These are phyloP conservation scores for Hyphopichia burtonii DNA, from an alignment of 1,139 yeast genomes.

Conservation along the genomic window DNA sequence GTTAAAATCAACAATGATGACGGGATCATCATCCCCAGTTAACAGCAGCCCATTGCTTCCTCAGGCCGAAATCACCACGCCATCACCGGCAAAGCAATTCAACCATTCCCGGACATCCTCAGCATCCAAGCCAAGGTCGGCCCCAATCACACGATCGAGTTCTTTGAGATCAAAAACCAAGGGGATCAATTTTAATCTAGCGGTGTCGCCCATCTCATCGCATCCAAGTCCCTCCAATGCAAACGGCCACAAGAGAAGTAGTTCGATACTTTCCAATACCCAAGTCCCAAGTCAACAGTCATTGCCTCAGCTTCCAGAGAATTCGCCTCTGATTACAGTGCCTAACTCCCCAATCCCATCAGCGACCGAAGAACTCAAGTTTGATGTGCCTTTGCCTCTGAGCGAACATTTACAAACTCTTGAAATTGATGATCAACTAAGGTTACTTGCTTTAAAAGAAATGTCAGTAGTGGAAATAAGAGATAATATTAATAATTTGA, in stretches of 20 bases:
- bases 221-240: slow-evolving; percentile 4
- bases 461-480: slow-evolving; percentile 59
- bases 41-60: not conserved
- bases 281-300: slow-evolving; percentile 1
- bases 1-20: not conserved
- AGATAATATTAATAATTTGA: slow-evolving; percentile 42
- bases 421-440: slow-evolving; percentile 54
- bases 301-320: slow-evolving; percentile 9
- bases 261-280: not conserved
- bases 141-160: slow-evolving; percentile 5
- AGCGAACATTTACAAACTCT: slow-evolving; percentile 27
- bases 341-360: slow-evolving; percentile 6
- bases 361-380: slow-evolving; percentile 15
- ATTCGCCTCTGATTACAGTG: slow-evolving; percentile 5
- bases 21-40: slow-evolving; percentile 2
- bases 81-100: slow-evolving; percentile 8
- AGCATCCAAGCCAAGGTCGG: not conserved
- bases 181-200: slow-evolving; percentile 32
- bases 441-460: slow-evolving; percentile 60
- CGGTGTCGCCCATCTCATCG: slow-evolving; percentile 24
- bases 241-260: slow-evolving; percentile 1
- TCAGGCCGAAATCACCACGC: slow-evolving; percentile 5
- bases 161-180: slow-evolving; percentile 18
- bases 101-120: slow-evolving; percentile 1
- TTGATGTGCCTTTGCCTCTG: slow-evolving; percentile 33